A percentile compares a stretch with the other conserved stretches of the same genome.
Evolutionary conservation across 2,329 filamentous ascomycete species (phyloP).

Genomic region (Fusarium armeniacum): DNA sequence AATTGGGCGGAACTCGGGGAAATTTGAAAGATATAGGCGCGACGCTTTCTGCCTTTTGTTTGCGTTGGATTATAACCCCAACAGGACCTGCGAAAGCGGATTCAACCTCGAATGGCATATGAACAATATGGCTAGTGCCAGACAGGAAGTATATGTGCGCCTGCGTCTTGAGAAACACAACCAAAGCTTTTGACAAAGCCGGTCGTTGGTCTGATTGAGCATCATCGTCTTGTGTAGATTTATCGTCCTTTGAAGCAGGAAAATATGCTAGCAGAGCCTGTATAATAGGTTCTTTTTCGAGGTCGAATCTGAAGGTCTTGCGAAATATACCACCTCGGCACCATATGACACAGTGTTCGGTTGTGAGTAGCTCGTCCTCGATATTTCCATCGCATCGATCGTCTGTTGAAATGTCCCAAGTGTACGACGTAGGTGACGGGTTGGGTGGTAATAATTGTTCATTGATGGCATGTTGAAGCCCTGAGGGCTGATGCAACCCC

Average conservation of each 20-base stretch:
- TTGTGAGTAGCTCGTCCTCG: slow-evolving; percentile 86
- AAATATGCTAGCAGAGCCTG: slow-evolving; percentile 91
- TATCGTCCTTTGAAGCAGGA: slow-evolving; percentile 65
- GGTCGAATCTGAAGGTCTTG: slow-evolving; percentile 86
- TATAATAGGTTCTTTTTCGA: slow-evolving; percentile 87
- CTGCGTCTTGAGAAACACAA: slow-evolving; percentile 92
- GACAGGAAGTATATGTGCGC: slow-evolving; percentile 93
- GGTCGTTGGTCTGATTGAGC: slow-evolving; percentile 37
- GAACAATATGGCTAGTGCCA: slow-evolving; percentile 88
- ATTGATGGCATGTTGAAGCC: slow-evolving; percentile 83
- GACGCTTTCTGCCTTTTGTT: slow-evolving; percentile 67
- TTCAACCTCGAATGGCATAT: slow-evolving; percentile 95
- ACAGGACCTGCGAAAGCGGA: slow-evolving; percentile 84
- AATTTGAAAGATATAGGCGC: slow-evolving; percentile 68
- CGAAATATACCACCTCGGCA: slow-evolving; percentile 87
- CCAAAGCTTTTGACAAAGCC: slow-evolving; percentile 75
- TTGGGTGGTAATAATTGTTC: slow-evolving; percentile 82
- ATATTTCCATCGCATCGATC: slow-evolving; percentile 58
- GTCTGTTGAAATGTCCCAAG: slow-evolving; percentile 76
- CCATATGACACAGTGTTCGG: slow-evolving; percentile 85
- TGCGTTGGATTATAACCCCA: slow-evolving; percentile 89
- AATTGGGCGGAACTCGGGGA: slow-evolving; percentile 80
- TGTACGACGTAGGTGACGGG: slow-evolving; percentile 75
- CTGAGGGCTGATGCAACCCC: slow-evolving; percentile 89
- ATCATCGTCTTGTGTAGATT: slow-evolving; percentile 22